phyloP scores from a whole-genome alignment of 768 basidiomycete genomes.

The Boletus tomentosulus region DNA sequence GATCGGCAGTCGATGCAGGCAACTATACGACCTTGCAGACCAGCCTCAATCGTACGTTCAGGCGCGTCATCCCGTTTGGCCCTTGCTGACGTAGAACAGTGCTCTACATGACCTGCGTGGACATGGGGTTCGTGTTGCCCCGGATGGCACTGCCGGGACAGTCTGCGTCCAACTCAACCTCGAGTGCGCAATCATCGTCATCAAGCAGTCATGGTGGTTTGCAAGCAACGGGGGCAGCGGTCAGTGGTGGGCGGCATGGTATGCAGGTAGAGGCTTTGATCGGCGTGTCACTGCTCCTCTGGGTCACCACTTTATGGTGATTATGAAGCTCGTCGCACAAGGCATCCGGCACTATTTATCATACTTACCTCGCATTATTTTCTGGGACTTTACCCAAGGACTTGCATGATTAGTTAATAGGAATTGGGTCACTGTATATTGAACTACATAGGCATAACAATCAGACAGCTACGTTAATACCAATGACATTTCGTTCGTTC shows the following conservation, averaged over 20 bases:
- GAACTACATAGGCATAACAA: neutral
- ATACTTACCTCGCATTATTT: slow-evolving; percentile 7
- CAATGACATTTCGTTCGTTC: slow-evolving; percentile 8
- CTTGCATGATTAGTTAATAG: neutral
- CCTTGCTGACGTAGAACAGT: slow-evolving; percentile 4
- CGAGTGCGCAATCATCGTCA: neutral
- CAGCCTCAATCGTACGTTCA: slow-evolving; percentile 34
- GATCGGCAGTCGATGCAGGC: slow-evolving; percentile 17
- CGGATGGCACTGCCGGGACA: slow-evolving; percentile 27
- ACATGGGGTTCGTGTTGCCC: slow-evolving; percentile 22
- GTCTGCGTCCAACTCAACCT: slow-evolving; percentile 10
- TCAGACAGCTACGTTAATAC: neutral
- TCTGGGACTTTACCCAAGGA: slow-evolving; percentile 1
- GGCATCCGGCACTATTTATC: slow-evolving; percentile 8
- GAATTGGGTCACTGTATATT: slow-evolving; percentile 5
- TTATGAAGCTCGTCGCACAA: neutral
- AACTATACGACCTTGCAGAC: slow-evolving; percentile 31
- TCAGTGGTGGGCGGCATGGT: neutral
- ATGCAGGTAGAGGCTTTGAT: neutral
- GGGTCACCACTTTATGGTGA: slow-evolving; percentile 12
- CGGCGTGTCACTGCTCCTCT: slow-evolving; percentile 6
- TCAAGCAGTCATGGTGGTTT: neutral
- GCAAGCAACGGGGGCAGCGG: neutral
- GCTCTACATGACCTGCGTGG: slow-evolving; percentile 24
- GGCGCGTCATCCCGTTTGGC: neutral